Percentiles rank a stretch among this genome's conserved stretches.
phyloP scores from a whole-genome alignment of 371 early-diverging fungal genomes.

The Rhizopus stolonifer region DNA sequence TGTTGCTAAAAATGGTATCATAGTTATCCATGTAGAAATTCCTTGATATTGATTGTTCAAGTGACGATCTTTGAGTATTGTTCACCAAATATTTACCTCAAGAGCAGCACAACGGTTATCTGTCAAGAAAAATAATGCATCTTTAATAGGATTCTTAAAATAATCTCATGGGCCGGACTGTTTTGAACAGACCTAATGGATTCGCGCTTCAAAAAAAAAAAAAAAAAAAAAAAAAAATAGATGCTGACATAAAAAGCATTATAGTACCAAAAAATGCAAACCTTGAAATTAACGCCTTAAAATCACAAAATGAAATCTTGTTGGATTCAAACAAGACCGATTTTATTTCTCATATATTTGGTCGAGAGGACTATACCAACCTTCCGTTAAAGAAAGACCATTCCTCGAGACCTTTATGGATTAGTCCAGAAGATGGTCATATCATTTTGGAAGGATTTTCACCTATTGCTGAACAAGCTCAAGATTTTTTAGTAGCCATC shows the following conservation, averaged over 20 bases:
- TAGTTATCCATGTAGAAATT: too few species aligned
- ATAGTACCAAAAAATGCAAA: slow-evolving; percentile 59
- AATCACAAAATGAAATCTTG: slow-evolving; percentile 20
- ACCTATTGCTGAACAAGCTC: slow-evolving; percentile 92
- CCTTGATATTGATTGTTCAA: too few species aligned
- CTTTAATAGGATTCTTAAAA: too few species aligned
- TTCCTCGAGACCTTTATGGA: slow-evolving; percentile 92
- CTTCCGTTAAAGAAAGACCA: slow-evolving; percentile 89
- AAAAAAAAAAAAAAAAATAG: not conserved
- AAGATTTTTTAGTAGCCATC: slow-evolving; percentile 98
- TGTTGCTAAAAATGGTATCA: too few species aligned
- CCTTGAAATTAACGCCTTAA: slow-evolving; percentile 48
- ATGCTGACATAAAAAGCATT: not conserved
- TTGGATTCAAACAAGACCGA: slow-evolving; percentile 36
- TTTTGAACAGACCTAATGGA: too few species aligned
- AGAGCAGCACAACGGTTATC: too few species aligned
- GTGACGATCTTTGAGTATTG: too few species aligned
- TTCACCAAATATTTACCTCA: too few species aligned
- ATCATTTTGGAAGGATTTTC: slow-evolving; percentile 98
- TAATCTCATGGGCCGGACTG: too few species aligned
- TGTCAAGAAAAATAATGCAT: too few species aligned
- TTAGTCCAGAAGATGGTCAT: slow-evolving; percentile 87
- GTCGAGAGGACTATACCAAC: slow-evolving; percentile 72
- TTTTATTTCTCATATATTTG: slow-evolving; percentile 65
- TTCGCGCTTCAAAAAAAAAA: too few species aligned